Evolutionary conservation across 176 grass and related monocot species (phyloP), one percentile per base, ranked within the genome.

Genomic region (Chrysopogon serrulatus): DNA sequence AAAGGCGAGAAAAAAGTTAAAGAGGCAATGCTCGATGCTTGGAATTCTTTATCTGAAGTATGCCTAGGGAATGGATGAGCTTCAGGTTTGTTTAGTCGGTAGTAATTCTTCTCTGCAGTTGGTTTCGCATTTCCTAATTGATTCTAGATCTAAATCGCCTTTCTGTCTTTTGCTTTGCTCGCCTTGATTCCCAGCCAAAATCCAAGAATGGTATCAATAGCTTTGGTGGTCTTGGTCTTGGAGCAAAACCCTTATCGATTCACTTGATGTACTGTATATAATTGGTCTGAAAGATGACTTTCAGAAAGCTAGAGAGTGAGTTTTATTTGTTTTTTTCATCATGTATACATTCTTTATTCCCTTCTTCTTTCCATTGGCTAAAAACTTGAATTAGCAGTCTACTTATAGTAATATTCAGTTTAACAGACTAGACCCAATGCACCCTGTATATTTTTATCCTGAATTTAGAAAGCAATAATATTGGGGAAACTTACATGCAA

Each of bases 11-110:
- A 96, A 84, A 99, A 96, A 73, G 91, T 99, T 76, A 96, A 96
- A 81, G 91, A 92, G 4, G 97, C 97, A 53, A 99, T 99, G 93
- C 78, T 71, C 53, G 93, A 99, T 88, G 97, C 93, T 57, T 99
- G 97, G 97, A 94, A 89, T 82, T 99, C 97, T 59, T n/a, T 99
- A 99, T 82, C 90, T 92, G 48, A 91, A 86, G 33, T 99, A 99
- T 79, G 90, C 97, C 14, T 99, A 93, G 93, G 97, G 91, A 83
- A 91, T 90, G 83, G 97, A 99, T 19, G 97, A 99, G 76, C 93
- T 99, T 92, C 91, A 99, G 97, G 97, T 96, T 71, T 81, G 73
- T 72, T 74, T 85, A 84, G 53, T 75, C 27, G 0, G 23, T 60
- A 27, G 10, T 60, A 60, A 75, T 80, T 83, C 51, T 65, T 7